These are phyloP conservation scores for bread wheat (Triticum aestivum) DNA, from an alignment of 176 grass and related monocot genomes.

Conservation along the genomic window DNA sequence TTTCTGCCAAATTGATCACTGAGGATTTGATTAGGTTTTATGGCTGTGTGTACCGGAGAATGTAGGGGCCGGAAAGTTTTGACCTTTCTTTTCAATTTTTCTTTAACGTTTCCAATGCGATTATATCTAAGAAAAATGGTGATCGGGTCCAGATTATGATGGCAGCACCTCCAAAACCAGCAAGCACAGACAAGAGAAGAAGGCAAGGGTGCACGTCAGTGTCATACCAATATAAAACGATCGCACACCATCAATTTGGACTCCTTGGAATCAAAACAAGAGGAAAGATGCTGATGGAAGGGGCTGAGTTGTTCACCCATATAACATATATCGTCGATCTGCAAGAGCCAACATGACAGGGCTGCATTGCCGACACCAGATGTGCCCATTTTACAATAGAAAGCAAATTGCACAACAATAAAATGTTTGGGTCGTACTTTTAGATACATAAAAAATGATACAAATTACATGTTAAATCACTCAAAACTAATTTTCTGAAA, in stretches of 20 bases:
- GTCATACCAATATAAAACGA: constrained; percentile 2
- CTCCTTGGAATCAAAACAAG: constrained; percentile 42
- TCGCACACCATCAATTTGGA: neutral
- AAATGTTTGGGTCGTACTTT: neutral
- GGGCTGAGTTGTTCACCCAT: neutral
- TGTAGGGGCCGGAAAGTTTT: neutral
- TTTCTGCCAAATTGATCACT: neutral
- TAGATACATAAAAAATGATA: neutral
- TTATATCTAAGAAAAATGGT: neutral
- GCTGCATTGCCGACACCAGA: neutral
- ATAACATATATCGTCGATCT: neutral
- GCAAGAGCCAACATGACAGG: neutral
- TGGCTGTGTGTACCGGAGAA: neutral
- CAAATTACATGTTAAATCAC: neutral
- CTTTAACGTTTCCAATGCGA: neutral
- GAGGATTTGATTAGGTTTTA: no score
- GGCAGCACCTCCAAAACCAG: constrained; percentile 3
- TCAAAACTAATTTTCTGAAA: neutral
- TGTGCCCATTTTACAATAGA: neutral
- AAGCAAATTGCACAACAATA: neutral
- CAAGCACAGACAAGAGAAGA: constrained; percentile 9
- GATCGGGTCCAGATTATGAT: neutral
- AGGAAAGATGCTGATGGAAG: neutral
- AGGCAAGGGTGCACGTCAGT: neutral
- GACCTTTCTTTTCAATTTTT: neutral